Evolutionary conservation across 805 yeast genomes (phyloP).

Genomic region (Cyberlindnera maclurae): DNA sequence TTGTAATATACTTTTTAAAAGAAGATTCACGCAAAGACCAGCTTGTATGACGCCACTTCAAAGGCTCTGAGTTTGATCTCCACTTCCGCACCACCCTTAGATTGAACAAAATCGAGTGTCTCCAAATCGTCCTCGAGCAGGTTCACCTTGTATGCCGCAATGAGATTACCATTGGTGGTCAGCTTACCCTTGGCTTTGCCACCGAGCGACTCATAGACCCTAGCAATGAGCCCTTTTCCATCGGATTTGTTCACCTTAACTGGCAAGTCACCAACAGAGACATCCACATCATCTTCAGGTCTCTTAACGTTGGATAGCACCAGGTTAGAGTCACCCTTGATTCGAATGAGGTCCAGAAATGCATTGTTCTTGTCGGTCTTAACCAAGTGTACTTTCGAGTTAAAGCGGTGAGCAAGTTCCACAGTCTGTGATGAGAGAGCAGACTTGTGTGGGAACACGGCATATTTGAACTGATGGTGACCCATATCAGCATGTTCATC

Average conservation of each 20-base stretch:
- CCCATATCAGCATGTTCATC: slow-evolving; percentile 96
- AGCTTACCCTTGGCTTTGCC: slow-evolving; percentile 57
- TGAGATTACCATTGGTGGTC: slow-evolving; percentile 31
- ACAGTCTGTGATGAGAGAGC: slow-evolving; percentile 58
- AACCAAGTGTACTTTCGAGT: slow-evolving; percentile 36
- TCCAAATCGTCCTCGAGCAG: slow-evolving; percentile 33
- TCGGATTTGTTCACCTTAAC: slow-evolving; percentile 35
- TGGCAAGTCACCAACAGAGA: slow-evolving; percentile 38
- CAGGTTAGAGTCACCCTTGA: slow-evolving; percentile 47
- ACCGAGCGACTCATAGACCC: slow-evolving; percentile 86
- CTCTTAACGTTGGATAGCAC: slow-evolving; percentile 76
- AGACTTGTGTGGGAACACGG: slow-evolving; percentile 78
- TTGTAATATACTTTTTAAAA: background rate
- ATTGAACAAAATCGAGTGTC: slow-evolving; percentile 15
- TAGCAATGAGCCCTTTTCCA: slow-evolving; percentile 50
- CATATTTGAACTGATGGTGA: slow-evolving; percentile 70
- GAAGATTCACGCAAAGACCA: slow-evolving; percentile 20
- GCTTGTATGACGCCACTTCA: slow-evolving; percentile 53
- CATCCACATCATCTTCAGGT: slow-evolving; percentile 72
- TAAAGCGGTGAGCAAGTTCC: slow-evolving; percentile 71
- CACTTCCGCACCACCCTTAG: slow-evolving; percentile 11
- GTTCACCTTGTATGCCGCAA: slow-evolving; percentile 27
- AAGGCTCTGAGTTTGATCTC: slow-evolving; percentile 54
- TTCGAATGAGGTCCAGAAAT: slow-evolving; percentile 26
- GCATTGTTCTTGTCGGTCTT: slow-evolving; percentile 4